Base-by-base conservation (phyloP, 2,329 filamentous ascomycete species). In the Aspergillus sp. region DNA sequence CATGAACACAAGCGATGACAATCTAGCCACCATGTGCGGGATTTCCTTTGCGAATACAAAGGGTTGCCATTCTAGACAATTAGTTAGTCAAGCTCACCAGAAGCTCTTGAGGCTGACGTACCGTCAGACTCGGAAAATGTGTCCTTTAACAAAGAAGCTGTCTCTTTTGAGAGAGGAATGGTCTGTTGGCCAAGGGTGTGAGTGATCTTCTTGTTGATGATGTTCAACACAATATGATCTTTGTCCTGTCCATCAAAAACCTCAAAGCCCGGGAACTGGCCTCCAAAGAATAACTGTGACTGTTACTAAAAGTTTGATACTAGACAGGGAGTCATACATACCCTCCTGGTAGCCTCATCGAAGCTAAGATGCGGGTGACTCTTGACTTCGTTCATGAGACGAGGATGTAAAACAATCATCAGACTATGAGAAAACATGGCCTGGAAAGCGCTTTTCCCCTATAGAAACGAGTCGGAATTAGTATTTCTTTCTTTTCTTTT, bases 1-100 rank as follows among this genome's bases (percentile, higher is more conserved):
- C 5, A 81, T 72, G 52, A 81, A 81, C 4, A 76, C 71, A 17
- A 74, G 68, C 1, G 79, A 77, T 22, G 76, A 79, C 19, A 82
- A 56, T 2, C 78, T 74, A 5, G 79, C 74, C 9, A 83, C 67
- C 3, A 75, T 69, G 19, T 75, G 68, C 2, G 81, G 67, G 39
- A 77, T 66, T 48, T 80, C 75, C 0, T 74, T 72, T 33, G 79
- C 76, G 54, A 80, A 71, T 53, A 72, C 74, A 44, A 80, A 72
- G 0, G 76, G 59, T 1, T 74, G 79, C 79, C 79, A 82, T 51
- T 81, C 78, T 61, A 53, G 45, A 41, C 32, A 51, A 19, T 54
- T 12, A n/a, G 27, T 55, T 25, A 52, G 17, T 20, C 41, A 20
- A n/a, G 15, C 27, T 33, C 15, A 38, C 15, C 13, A 39, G 19